Evolutionary conservation across 192 early-diverging fungal genomes (phyloP).

Genomic region (Linnemannia hyalina): DNA sequence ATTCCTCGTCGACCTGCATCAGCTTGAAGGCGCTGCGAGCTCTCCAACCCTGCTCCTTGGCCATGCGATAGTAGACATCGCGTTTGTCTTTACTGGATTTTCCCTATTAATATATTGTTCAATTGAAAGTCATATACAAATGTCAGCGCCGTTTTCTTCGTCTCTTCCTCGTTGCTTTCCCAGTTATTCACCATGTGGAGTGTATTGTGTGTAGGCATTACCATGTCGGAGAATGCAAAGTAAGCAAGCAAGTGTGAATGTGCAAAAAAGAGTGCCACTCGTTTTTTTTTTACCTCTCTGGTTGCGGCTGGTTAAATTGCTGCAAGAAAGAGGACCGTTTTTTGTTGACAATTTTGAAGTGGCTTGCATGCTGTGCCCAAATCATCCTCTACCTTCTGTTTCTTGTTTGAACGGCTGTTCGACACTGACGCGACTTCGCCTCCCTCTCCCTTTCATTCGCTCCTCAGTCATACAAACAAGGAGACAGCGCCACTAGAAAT

Average conservation of each 20-base stretch:
- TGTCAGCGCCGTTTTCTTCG: not conserved
- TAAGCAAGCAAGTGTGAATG: not conserved
- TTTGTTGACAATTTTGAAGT: conserved; percentile 25
- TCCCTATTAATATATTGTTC: conserved; percentile 59
- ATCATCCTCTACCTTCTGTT: not conserved
- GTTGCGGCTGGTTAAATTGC: not conserved
- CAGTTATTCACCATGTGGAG: not conserved
- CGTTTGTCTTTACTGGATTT: conserved; percentile 94
- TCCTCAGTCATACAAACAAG: not conserved
- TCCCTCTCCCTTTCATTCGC: not conserved
- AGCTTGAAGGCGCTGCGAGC: conserved; percentile 98
- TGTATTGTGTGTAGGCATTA: not conserved
- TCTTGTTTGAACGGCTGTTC: not conserved
- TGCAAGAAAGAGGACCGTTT: not conserved
- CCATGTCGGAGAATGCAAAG: conserved; percentile 1
- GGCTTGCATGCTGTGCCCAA: conserved; percentile 30
- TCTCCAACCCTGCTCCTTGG: conserved; percentile 98
- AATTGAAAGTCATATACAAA: not conserved
- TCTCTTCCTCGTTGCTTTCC: not conserved
- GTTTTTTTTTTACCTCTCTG: too few relatives aligned
- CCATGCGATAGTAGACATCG: conserved; percentile 96
- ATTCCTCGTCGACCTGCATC: conserved; percentile 96
- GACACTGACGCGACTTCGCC: not conserved
- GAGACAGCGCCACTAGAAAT: not conserved
- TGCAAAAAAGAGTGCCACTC: not conserved